Conservation (phyloP, 169 alveolate genomes). For the Plasmodium ovale region DNA sequence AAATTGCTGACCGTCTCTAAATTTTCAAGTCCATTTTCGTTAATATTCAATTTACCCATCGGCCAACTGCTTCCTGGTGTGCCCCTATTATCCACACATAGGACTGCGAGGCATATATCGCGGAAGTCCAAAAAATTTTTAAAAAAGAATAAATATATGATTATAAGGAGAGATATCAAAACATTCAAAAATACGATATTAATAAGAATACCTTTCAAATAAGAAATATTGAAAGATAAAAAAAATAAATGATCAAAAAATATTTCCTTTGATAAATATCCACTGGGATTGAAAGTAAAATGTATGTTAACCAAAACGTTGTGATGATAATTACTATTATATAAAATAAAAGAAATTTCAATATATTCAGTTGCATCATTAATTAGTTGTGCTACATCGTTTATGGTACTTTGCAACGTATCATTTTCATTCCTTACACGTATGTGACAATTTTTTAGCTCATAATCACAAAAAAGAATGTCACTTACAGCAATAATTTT, state of each 20-base stretch:
- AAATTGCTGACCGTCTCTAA: background rate
- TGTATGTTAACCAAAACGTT: slow-evolving; percentile 36
- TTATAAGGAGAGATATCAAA: slow-evolving; percentile 11
- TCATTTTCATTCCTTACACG: slow-evolving; percentile 18
- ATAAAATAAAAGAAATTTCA: slow-evolving; percentile 63
- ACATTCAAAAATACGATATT: slow-evolving; percentile 26
- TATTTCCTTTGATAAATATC: slow-evolving; percentile 60
- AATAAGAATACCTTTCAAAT: slow-evolving; percentile 44
- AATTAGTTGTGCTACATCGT: slow-evolving; percentile 25
- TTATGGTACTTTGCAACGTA: background rate
- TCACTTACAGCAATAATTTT: slow-evolving; percentile 10
- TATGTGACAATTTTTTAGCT: slow-evolving; percentile 17
- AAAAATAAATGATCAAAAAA: slow-evolving; percentile 65
- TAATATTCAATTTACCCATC: background rate
- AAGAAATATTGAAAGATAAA: slow-evolving; percentile 44
- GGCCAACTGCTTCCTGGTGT: background rate
- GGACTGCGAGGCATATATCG: slow-evolving; percentile 8
- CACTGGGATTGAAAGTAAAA: slow-evolving; percentile 48
- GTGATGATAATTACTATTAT: slow-evolving; percentile 28
- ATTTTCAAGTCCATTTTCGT: background rate
- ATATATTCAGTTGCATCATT: slow-evolving; percentile 36
- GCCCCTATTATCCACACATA: background rate
- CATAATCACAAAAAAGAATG: slow-evolving; percentile 22
- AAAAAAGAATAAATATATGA: slow-evolving; percentile 26
- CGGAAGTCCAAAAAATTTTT: slow-evolving; percentile 33